A percentile compares a stretch with the other conserved stretches of the same genome.
Evolutionary conservation across 371 early-diverging fungal species (phyloP).

Genomic region (Blyttiomyces sp.): DNA sequence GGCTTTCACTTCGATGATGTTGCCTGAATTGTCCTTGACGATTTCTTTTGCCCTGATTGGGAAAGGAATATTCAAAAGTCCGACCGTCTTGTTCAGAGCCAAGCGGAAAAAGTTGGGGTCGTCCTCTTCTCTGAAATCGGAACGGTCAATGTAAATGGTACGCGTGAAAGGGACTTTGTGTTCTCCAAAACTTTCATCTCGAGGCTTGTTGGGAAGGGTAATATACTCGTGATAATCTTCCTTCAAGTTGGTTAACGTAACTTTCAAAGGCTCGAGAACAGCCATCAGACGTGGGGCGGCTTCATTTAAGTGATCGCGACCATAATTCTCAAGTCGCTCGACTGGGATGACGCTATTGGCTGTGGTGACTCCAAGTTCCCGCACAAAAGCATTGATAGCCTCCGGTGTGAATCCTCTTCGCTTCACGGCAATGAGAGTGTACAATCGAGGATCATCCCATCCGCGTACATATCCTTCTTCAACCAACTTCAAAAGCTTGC

Average conservation of each 20-base stretch:
- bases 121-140: slow-evolving; percentile 90
- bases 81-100: slow-evolving; percentile 91
- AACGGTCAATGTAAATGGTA: slow-evolving; percentile 87
- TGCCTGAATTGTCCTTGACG: slow-evolving; percentile 70
- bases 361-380: slow-evolving; percentile 92
- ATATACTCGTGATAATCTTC: slow-evolving; percentile 71
- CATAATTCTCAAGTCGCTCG: slow-evolving; percentile 91
- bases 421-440: slow-evolving; percentile 94
- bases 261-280: slow-evolving; percentile 83
- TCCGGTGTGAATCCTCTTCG: slow-evolving; percentile 98
- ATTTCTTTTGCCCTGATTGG: slow-evolving; percentile 84
- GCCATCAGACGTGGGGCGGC: slow-evolving; percentile 92
- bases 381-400: slow-evolving; percentile 98
- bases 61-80: slow-evolving; percentile 78
- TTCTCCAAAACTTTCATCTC: slow-evolving; percentile 77
- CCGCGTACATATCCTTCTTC: slow-evolving; percentile 86
- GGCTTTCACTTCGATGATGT: slow-evolving; percentile 73
- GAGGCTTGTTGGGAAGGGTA: slow-evolving; percentile 83
- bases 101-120: slow-evolving; percentile 93
- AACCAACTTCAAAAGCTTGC: slow-evolving; percentile 98
- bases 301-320: slow-evolving; percentile 92
- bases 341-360: slow-evolving; percentile 84
- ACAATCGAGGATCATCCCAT: slow-evolving; percentile 99
- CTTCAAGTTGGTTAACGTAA: slow-evolving; percentile 82
- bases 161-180: slow-evolving; percentile 85